phyloP scores from a whole-genome alignment of 129 eudicot species.

The Oenanthe sinensis region DNA sequence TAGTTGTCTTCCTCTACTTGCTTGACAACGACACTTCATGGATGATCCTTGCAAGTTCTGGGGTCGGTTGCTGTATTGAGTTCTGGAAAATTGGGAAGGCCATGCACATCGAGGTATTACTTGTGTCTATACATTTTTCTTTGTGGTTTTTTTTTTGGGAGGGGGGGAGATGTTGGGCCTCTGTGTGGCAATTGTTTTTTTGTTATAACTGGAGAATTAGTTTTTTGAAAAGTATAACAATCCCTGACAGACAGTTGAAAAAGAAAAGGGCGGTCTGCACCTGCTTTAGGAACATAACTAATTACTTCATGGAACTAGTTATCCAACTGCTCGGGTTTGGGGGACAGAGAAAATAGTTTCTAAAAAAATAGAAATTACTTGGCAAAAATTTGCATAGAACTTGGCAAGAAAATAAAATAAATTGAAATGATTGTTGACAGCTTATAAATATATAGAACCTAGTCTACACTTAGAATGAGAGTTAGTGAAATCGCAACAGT shows the following conservation, averaged over 20 bases:
- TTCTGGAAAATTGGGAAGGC: conserved; percentile 99
- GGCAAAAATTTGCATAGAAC: too few relatives aligned
- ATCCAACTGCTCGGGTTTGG: background rate
- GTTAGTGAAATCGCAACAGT: background rate
- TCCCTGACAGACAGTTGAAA: background rate
- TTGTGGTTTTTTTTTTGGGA: background rate
- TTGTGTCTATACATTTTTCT: background rate
- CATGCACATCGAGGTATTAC: conserved; percentile 87
- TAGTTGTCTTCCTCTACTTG: conserved; percentile 80
- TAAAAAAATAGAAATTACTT: too few relatives aligned
- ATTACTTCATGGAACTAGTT: background rate
- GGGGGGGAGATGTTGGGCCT: background rate
- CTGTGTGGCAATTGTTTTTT: background rate
- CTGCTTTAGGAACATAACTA: background rate
- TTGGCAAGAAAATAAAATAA: too few relatives aligned
- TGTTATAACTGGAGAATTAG: too few relatives aligned
- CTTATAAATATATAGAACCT: background rate
- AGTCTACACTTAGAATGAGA: background rate
- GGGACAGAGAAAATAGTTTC: background rate
- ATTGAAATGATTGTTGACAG: background rate
- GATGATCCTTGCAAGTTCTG: conserved; percentile 99
- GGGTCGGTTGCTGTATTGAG: conserved; percentile 89
- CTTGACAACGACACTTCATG: conserved; percentile 97
- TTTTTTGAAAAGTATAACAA: background rate
- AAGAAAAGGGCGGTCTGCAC: background rate